Base-by-base conservation (phyloP, 495 filamentous ascomycete genomes). In the Lasiosphaeria hispida region DNA sequence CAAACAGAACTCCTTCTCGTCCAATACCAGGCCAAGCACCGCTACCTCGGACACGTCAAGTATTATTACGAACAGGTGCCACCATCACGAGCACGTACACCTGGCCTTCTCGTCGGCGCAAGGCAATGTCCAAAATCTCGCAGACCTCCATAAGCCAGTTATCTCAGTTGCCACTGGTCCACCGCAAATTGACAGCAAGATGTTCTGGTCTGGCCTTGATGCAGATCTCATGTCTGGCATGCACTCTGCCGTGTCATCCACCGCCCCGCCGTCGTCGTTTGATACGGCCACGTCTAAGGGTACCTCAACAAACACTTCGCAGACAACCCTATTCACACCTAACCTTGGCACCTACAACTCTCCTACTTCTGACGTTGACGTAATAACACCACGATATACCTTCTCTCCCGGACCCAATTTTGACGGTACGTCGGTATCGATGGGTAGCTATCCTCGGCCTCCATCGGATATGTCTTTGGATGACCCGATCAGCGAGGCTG, bases 281-380 rank as follows among this genome's bases (percentile, higher is more conserved):
- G 59, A 66, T 7, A 59, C 55, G 19, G 54, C 33, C 11, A 57
- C 61, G 2, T 59, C 67, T 18, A 60, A 65, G 41, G 39, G 52
- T 8, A 15, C 57, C 0, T 63, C 69, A 8, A 59, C 63, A 17
- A 71, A 71, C 53, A 69, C 68, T 0, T 71, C 66, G 2, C 55
- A 54, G n/a, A 71, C 66, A 1, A 67, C 66, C 1, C 55, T 69
- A 7, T 71, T 67, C 34, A 56, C 36, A 19, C 37, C 55, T 4
- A 38, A 45, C 2, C 18, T 70, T 7, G 48, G 30, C 0, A 30
- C 49, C 1, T 65, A 61, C 18, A 57, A 58, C n/a, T 19, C 63
- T 5, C 15, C 58, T 5, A 49, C 49, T 3, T 8, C 59, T 0
- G 59, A 47, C 15, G 44, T 23, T 30, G 23, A 30, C 0, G 53